Evolutionary conservation across 768 basidiomycete species (phyloP), one percentile per base, ranked within the genome.

Genomic region (Russula vinacea): DNA sequence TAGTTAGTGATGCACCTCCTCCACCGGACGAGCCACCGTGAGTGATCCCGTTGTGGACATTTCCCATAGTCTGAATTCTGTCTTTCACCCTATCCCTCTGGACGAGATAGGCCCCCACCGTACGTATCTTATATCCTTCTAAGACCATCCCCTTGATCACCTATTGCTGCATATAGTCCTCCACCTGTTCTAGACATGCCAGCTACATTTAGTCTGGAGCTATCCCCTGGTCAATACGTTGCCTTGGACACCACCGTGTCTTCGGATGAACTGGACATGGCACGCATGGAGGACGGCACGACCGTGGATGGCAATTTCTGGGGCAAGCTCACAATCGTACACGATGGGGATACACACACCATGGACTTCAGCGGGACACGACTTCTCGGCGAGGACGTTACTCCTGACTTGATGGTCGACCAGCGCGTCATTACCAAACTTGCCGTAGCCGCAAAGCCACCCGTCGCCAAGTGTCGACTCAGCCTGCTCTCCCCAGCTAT

Each of bases 241-340:
- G 89, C 86, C 7, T 81, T 94, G 22, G 92, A 93, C 68, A 89
- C 89, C 3, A 88, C 83, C 19, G 82, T 92, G 39, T 80, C 83
- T 58, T 92, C 92, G 3, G 83, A 82, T 51, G 92, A 92, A 68
- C 81, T 92, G 40, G 92, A 94, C 72, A 93, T 94, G 92, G 88
- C 92, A 2, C 83, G 89, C 56, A 92, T 91, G 88, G 92, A 93
- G 67, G 92, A 94, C 69, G 92, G 91, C 1, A 92, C 89, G 16
- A 78, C 85, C 26, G 92, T 94, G 22, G 92, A 90, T 55, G 92
- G 92, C 45, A 77, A 83, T 74, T 94, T 92, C 76, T 93, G 89
- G 90, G 92, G 92, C 5, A 92, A 92, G 71, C 83, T 94, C 59
- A 85, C 84, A 68, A 90, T 94, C 56, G 83, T 92, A 14, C 92